phyloP scores from a whole-genome alignment of 2,329 filamentous ascomycete species.

The Fusarium verticillioides region DNA sequence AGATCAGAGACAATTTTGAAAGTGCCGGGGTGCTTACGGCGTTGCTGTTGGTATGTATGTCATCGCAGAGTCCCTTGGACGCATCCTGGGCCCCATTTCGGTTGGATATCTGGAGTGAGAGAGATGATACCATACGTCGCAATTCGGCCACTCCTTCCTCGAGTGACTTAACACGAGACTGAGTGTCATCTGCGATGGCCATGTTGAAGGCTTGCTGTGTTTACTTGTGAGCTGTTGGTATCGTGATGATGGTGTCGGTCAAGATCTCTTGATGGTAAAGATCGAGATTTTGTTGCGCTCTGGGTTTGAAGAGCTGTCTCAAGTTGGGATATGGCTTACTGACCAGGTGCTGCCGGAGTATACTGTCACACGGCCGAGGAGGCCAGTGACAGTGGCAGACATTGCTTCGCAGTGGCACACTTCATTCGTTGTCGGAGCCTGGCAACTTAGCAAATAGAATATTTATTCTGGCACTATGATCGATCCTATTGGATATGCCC shows the following conservation, averaged over 20 bases:
- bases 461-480: neutral
- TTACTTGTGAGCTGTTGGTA: neutral
- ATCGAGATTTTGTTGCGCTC: neutral
- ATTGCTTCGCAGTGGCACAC: neutral
- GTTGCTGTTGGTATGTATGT: neutral
- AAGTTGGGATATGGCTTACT: no score
- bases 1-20: neutral
- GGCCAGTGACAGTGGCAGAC: neutral
- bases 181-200: no score
- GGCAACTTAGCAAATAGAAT: neutral
- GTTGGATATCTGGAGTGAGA: neutral
- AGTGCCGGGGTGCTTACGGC: rapidly evolving
- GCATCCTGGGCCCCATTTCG: no score
- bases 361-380: neutral
- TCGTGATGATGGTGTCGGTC: neutral
- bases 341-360: neutral
- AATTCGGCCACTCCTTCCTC: no score
- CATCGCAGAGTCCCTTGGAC: no score
- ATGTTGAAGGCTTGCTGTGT: neutral
- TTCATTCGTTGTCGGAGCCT: neutral
- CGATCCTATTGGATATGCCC: no score
- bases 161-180: neutral
- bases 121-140: neutral
- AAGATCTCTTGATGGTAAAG: neutral
- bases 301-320: neutral